Percentiles rank a stretch among this genome's conserved stretches.
These are phyloP conservation scores for Medicago lupulina DNA, from an alignment of 306 rosid species.

Conservation along the genomic window DNA sequence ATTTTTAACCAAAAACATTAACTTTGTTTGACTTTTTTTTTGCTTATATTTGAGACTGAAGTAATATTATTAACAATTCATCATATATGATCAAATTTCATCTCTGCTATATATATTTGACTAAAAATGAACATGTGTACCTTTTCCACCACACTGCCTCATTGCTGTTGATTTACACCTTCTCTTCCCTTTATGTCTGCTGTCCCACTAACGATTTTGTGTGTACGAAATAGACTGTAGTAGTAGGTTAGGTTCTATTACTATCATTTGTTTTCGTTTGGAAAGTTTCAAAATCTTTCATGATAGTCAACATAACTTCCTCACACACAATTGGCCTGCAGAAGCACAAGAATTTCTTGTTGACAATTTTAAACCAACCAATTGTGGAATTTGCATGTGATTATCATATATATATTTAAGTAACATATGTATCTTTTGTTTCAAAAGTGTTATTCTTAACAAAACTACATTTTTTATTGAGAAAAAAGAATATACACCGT, in stretches of 20 bases:
- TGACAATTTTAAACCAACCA: not conserved
- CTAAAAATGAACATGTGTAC: not conserved
- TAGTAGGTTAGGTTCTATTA: slow-evolving; percentile 11
- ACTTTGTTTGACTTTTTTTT: too few species aligned
- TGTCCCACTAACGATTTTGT: slow-evolving; percentile 38
- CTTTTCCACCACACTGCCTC: slow-evolving; percentile 25
- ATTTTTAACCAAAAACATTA: too few species aligned
- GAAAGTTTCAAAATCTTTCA: slow-evolving; percentile 18
- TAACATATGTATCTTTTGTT: too few species aligned
- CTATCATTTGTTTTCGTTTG: slow-evolving; percentile 22
- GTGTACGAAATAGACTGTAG: slow-evolving; percentile 16
- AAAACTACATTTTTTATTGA: too few species aligned
- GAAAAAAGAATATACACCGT: too few species aligned
- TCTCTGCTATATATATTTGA: too few species aligned
- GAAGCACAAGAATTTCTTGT: not conserved
- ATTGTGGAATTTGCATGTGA: too few species aligned
- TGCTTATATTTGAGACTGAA: too few species aligned
- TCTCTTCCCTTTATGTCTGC: slow-evolving; percentile 12
- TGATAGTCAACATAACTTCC: not conserved
- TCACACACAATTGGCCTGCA: not conserved
- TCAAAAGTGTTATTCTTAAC: too few species aligned
- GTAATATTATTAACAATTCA: too few species aligned
- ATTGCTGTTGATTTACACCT: slow-evolving; percentile 14
- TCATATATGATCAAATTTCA: too few species aligned
- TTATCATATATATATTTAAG: too few species aligned